These are phyloP conservation scores for Hemerocallis citrina DNA, from an alignment of 106 monocot genomes.

Conservation along the genomic window DNA sequence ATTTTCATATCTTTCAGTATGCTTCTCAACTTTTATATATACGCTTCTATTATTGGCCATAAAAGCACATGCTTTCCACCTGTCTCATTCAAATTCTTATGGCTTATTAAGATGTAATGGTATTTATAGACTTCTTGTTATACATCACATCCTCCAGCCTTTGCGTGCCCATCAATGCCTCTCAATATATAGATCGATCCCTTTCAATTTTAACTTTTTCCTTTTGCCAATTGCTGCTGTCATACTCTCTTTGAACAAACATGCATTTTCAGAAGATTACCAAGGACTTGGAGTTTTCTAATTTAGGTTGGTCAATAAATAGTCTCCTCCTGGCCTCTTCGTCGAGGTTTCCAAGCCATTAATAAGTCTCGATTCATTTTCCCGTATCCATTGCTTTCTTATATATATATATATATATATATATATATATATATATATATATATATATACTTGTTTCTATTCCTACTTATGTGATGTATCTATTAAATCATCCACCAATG, in stretches of 20 bases:
- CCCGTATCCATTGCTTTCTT: too few species aligned
- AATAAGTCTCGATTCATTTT: not conserved
- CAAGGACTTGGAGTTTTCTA: not conserved
- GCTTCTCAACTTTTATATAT: conserved; percentile 5
- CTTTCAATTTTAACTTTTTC: conserved; percentile 3
- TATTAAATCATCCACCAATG: not conserved
- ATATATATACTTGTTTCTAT: too few species aligned
- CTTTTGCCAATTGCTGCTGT: not conserved
- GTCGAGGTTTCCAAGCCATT: not conserved
- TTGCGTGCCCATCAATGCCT: conserved; percentile 4
- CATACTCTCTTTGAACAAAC: not conserved
- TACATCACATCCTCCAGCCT: conserved; percentile 2
- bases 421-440: too few species aligned
- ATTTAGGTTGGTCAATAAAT: not conserved
- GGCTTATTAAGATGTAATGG: not conserved
- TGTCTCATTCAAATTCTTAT: conserved; percentile 13
- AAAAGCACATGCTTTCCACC: conserved; percentile 19
- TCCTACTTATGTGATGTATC: not conserved
- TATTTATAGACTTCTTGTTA: conserved; percentile 10
- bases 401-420: too few species aligned
- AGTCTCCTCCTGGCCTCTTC: not conserved
- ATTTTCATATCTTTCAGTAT: conserved; percentile 8
- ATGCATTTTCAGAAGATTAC: not conserved
- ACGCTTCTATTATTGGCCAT: conserved; percentile 14
- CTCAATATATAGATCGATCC: not conserved